phyloP scores from a whole-genome alignment of 1,139 yeast genomes.

The Pichia sp. region DNA sequence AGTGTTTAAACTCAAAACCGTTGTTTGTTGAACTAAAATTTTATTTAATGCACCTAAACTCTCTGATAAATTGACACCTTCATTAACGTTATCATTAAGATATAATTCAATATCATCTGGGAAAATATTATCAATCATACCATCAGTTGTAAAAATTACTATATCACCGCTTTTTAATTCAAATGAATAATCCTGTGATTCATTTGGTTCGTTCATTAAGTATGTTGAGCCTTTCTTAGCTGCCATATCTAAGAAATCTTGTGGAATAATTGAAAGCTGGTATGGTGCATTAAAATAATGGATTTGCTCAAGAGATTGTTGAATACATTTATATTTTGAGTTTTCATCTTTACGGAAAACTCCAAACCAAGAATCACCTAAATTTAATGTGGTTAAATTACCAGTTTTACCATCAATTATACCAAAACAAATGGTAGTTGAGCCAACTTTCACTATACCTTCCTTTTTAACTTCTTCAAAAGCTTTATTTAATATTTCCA shows the following conservation, averaged over 20 bases:
- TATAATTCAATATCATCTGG: conserved; percentile 59
- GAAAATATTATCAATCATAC: conserved; percentile 81
- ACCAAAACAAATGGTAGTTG: conserved; percentile 93
- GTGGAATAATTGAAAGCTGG: conserved; percentile 83
- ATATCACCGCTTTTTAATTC: conserved; percentile 62
- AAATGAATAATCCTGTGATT: conserved; percentile 38
- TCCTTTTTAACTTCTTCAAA: conserved; percentile 47
- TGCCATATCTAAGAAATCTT: conserved; percentile 50
- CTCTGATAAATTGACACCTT: conserved; percentile 13
- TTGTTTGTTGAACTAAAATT: conserved; percentile 63
- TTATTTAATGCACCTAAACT: conserved; percentile 28
- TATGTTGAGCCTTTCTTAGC: conserved; percentile 52
- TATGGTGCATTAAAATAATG: conserved; percentile 89
- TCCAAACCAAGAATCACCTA: conserved; percentile 96
- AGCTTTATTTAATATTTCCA: conserved; percentile 47
- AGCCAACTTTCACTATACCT: conserved; percentile 76
- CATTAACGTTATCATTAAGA: conserved; percentile 20
- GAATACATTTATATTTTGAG: conserved; percentile 43
- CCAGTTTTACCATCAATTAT: conserved; percentile 52
- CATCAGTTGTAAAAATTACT: conserved; percentile 86
- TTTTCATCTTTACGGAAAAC: conserved; percentile 40
- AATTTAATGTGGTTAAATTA: conserved; percentile 59
- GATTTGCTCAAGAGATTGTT: conserved; percentile 72
- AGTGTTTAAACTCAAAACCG: conserved; percentile 63
- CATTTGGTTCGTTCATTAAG: conserved; percentile 50